Evolutionary conservation across 805 yeast genomes (phyloP), one percentile per base, ranked within the genome.

Genomic region (Yamadazyma scolyti): DNA sequence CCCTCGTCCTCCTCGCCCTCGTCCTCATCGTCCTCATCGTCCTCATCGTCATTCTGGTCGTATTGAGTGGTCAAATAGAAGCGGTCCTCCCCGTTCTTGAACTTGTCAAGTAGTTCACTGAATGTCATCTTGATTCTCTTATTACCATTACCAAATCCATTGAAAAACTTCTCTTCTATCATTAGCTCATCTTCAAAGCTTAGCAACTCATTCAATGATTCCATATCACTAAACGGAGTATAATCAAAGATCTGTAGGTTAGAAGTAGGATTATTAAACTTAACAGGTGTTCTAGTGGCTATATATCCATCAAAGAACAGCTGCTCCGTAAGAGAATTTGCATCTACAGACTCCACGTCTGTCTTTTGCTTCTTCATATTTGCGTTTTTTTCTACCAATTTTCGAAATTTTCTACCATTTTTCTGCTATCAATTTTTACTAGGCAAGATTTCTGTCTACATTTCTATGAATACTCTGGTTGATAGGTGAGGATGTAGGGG

Each of bases 61-160:
- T 82, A 82, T 42, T 82, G 89, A 0, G 89, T 82, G 1, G 89
- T 82, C 49, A 82, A 58, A 42, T 82, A 82, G 34, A 71, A 64
- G 18, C 33, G 20, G 16, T 42, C 46, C 11, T 72, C 73, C 1
- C 74, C 77, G 3, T 44, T 26, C 17, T 49, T 33, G 16, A 79
- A 43, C 37, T 54, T 60, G 0, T 53, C 47, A 31, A 79, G 50
- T 27, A 82, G 65, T 12, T 76, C 75, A 0, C 47, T 46, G 37
- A 82, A 63, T 2, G 58, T 51, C 75, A 79, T 66, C 33, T 65
- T 65, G 10, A 66, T 51, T 40, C 88, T 58, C 33, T 62, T 59
- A 13, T 63, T 61, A 1, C 87, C 87, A 27, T 79, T 71, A 1
- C 90, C 90, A 55, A 74, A 82, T 2, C 89, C 89, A 28, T 78